These are phyloP conservation scores for Diaporthe eres DNA, from an alignment of 2,329 filamentous ascomycete species.

Conservation along the genomic window DNA sequence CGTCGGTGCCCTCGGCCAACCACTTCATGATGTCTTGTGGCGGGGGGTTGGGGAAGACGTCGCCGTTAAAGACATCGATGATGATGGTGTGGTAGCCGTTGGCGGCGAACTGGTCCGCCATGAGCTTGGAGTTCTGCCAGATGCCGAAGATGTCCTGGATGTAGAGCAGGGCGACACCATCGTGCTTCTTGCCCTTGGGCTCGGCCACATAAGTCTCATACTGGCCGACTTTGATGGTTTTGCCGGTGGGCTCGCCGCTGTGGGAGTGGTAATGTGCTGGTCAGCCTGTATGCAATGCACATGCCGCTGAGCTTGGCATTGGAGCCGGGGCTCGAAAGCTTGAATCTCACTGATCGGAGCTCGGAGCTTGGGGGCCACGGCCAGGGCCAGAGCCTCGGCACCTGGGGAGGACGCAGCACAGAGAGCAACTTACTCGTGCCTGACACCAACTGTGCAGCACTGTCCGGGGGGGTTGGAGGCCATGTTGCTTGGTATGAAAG, in stretches of 20 bases:
- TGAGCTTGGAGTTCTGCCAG: constrained; percentile 72
- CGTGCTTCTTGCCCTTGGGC: constrained; percentile 57
- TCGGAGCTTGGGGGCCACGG: not conserved
- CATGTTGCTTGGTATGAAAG: constrained; percentile 54
- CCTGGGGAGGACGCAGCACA: not conserved
- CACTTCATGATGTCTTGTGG: constrained; percentile 59
- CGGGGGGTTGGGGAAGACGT: constrained; percentile 69
- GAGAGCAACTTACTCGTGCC: constrained; percentile 63
- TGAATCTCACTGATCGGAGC: constrained; percentile 9
- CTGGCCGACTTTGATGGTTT: constrained; percentile 60
- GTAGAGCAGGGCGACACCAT: constrained; percentile 60
- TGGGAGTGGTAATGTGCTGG: not conserved
- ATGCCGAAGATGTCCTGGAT: constrained; percentile 66
- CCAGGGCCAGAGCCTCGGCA: not conserved
- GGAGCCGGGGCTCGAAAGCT: not conserved
- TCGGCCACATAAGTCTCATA: constrained; percentile 67
- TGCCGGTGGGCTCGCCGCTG: constrained; percentile 65
- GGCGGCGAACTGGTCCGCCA: constrained; percentile 82
- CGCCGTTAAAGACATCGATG: constrained; percentile 79
- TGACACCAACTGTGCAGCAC: constrained; percentile 68
- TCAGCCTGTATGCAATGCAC: constrained; percentile 5
- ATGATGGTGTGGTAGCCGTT: constrained; percentile 80
- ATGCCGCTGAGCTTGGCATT: not conserved
- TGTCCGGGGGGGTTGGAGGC: constrained; percentile 65
- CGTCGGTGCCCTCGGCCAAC: constrained; percentile 59